phyloP scores from a whole-genome alignment of 805 yeast species.

The Blastobotrys terrestris region DNA sequence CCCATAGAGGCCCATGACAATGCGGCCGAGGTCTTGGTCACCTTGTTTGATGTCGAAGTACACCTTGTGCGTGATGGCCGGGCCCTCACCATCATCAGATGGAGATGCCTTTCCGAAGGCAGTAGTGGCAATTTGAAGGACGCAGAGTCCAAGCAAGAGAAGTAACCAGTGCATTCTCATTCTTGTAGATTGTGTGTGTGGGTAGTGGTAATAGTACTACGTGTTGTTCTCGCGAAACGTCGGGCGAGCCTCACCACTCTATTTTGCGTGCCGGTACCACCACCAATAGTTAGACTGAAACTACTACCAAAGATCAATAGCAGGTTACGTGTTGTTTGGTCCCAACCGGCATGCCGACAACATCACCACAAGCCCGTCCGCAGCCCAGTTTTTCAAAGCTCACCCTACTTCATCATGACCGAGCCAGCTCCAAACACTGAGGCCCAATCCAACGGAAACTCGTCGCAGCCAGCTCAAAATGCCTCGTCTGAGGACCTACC shows the following conservation, averaged over 20 bases:
- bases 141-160: conserved; percentile 17
- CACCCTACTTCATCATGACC: background rate
- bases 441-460: background rate
- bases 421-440: background rate
- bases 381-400: background rate
- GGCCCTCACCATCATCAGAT: conserved; percentile 18
- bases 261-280: too few relatives aligned
- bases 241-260: too few relatives aligned
- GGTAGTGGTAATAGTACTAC: too few relatives aligned
- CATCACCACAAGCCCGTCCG: background rate
- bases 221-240: too few relatives aligned
- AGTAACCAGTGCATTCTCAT: conserved; percentile 23
- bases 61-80: conserved; percentile 68
- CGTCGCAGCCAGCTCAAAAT: background rate
- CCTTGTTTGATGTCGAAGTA: conserved; percentile 84
- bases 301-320: too few relatives aligned
- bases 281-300: too few relatives aligned
- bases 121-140: conserved; percentile 13
- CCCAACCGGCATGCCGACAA: background rate
- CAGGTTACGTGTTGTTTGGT: too few relatives aligned
- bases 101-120: conserved; percentile 15
- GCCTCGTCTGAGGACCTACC: conserved; percentile 14
- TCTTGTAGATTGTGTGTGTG: background rate
- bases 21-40: conserved; percentile 67
- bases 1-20: conserved; percentile 84